These are phyloP conservation scores for Coemansia sp. DNA, from an alignment of 192 early-diverging fungal genomes.

Conservation along the genomic window DNA sequence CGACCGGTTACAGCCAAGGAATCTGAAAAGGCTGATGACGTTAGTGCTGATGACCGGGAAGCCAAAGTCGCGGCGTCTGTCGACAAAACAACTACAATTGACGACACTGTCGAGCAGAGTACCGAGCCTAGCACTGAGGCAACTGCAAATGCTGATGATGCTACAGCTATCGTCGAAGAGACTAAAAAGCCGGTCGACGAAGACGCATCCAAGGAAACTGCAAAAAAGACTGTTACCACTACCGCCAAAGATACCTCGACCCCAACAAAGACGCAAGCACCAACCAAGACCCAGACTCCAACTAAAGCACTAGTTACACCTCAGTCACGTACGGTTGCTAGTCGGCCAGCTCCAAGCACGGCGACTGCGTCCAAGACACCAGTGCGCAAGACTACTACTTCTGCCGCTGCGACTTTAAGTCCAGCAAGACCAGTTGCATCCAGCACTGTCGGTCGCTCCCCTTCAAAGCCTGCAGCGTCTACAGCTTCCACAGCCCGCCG, in stretches of 20 bases:
- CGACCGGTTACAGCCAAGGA: too few relatives aligned
- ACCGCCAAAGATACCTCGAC: too few relatives aligned
- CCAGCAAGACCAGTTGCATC: background rate
- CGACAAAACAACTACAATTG: too few relatives aligned
- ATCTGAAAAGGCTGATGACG: too few relatives aligned
- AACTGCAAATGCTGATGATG: background rate
- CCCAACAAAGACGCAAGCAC: background rate
- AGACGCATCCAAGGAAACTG: background rate
- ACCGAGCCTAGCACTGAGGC: conserved; percentile 7
- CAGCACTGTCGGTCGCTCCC: background rate
- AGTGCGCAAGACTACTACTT: background rate
- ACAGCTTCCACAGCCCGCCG: background rate
- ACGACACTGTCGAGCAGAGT: background rate
- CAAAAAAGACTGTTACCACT: background rate
- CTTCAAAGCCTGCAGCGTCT: background rate
- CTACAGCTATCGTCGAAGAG: background rate
- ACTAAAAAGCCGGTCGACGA: background rate
- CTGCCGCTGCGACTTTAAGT: background rate
- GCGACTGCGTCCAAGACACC: background rate
- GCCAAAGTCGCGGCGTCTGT: too few relatives aligned
- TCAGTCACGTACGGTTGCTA: too few relatives aligned
- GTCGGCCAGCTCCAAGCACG: background rate
- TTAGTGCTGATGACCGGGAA: too few relatives aligned
- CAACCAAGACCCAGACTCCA: background rate
- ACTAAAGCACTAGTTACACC: background rate